Base-by-base conservation (phyloP, 129 eudicot species). In the Glebionis coronaria region DNA sequence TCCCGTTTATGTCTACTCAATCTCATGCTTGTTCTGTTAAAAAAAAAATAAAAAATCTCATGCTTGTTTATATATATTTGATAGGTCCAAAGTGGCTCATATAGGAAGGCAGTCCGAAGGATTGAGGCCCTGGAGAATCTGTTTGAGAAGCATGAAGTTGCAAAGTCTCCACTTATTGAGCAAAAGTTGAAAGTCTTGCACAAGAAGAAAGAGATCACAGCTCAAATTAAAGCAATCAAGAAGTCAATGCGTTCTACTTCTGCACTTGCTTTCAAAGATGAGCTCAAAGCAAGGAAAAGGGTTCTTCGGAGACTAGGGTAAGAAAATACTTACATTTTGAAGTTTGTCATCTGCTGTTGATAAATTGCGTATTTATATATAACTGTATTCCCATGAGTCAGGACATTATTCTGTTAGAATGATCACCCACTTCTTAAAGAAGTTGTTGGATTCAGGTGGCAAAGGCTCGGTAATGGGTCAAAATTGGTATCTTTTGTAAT, bases 261-360 rank as follows among this genome's bases (percentile, higher is more conserved):
- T 19, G 85, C 86, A 56, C 78, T 94, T 81, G 99, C 99, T 12
- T 94, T 94, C 76, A 89, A 94, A 77, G 97, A 94, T 61, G 99
- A 94, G 78, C 97, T 94, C 69, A 94, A 89, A 85, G 92, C 99
- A 58, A 89, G 99, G 77, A 87, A 84, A 82, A 82, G 99, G 64
- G 97, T 84, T 50, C 92, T 94, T 23, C 81, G 99, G 57, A 84
- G 97, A 76, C 90, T 94, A n/a, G 97, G 97, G 97, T 93, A 88
- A 72, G 42, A 35, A 67, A 49, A 16, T 25, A 55, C 40, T 15
- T 55, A 27, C 29, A 13, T 14, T 6, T 68, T 52, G 25, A 44
- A 73, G 29, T 40, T 52, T 51, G 9, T 21, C 3, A 31, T 62
- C 44, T 62, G 20, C 59, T 44, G 19, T 25, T 44, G 4, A 20